These are phyloP conservation scores for Obba rivulosa DNA, from an alignment of 768 basidiomycete genomes.

Conservation along the genomic window DNA sequence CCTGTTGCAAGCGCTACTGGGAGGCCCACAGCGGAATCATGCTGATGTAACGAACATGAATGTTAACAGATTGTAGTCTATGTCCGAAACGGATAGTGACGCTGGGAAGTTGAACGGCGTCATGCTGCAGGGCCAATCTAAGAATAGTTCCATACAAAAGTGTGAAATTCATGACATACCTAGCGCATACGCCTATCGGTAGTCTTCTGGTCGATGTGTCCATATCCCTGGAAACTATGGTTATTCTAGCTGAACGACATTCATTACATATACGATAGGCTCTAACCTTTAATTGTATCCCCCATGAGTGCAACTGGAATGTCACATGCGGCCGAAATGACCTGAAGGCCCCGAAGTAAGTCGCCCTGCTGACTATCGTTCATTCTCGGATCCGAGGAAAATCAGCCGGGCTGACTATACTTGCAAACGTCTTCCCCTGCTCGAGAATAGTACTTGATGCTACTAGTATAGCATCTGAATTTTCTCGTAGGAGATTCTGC, in stretches of 20 bases:
- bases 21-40: conserved; percentile 98
- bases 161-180: conserved; percentile 25
- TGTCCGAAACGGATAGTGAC: conserved; percentile 33
- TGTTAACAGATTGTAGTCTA: not conserved
- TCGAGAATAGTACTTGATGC: conserved; percentile 87
- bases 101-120: conserved; percentile 89
- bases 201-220: conserved; percentile 84
- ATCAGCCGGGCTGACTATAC: conserved; percentile 33
- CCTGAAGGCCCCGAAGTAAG: conserved; percentile 84
- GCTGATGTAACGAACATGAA: conserved; percentile 32
- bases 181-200: conserved; percentile 84
- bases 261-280: not conserved
- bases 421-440: conserved; percentile 89
- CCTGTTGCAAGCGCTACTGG: conserved; percentile 86
- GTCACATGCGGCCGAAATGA: conserved; percentile 71
- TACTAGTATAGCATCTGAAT: conserved; percentile 78
- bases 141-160: not conserved
- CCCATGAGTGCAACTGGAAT: conserved; percentile 80
- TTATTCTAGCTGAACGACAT: no score
- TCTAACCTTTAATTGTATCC: conserved; percentile 81
- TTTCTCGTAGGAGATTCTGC: conserved; percentile 77
- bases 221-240: conserved; percentile 85
- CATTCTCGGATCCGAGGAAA: not conserved
- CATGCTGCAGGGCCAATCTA: conserved; percentile 37
- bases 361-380: conserved; percentile 67